Base-by-base conservation (phyloP, 768 basidiomycete genomes). In the Dacryopinax spathularia region DNA sequence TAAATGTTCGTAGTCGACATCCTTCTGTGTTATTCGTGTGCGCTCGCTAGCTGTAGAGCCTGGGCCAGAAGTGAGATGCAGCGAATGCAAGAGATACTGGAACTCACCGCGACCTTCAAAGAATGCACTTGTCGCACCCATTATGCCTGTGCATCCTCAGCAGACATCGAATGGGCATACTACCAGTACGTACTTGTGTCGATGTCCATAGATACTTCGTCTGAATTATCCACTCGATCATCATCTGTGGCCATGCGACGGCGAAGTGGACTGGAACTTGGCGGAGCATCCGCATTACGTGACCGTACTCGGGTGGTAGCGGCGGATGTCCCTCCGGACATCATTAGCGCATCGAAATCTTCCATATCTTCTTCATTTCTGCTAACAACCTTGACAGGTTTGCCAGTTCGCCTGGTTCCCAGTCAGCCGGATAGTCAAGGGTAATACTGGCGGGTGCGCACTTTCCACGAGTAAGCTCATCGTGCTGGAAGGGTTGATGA, bases 401-500 rank as follows among this genome's bases (percentile, higher is more conserved):
- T 56, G 22, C 48, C 48, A 3, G 48, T 56, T 3, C 48, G 48
- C 48, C 48, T 56, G 48, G 5, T 2, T 29, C 13, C 3, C 9
- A 13, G 25, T 27, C 3, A 27, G 48, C 25, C 48, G 25, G 13
- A 27, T 13, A 13, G 31, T 56, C 13, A 22, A 18, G 9, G 29
- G 7, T 22, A 6, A 27, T 10, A 5, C 25, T 56, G 13, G 9
- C 3, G 9, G 10, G 18, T 44, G 31, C 48, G 48, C 29, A 56
- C 48, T 56, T 56, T 56, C 48, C 48, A 31, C 48, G 48, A 27
- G 48, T 29, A 56, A 56, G 48, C 25, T 56, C 48, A 56, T 56
- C 48, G 18, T 56, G 48, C 25, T 56, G 48, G 18, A 56, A 56
- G 25, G 48, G 48, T 29, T 56, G 48, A 56, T 56, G 48, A 27